Percentiles rank a stretch among this genome's conserved stretches.
Evolutionary conservation across 1,284 basidiomycete species (phyloP).

Genomic region (Irpex sp.): DNA sequence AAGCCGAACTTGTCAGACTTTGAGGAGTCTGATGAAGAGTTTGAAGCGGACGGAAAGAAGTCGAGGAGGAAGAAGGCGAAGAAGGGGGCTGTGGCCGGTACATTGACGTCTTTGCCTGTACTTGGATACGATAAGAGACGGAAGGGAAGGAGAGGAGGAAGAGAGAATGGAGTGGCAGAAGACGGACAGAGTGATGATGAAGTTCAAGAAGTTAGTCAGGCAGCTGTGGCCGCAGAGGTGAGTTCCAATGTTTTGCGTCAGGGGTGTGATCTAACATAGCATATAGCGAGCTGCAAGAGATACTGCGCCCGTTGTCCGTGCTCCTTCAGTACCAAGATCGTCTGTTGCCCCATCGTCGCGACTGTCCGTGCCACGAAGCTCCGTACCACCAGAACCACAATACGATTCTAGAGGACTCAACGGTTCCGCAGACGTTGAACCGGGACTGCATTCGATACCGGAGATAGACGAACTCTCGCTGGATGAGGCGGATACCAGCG

Average conservation of each 20-base stretch:
- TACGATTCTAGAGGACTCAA: constrained; percentile 30
- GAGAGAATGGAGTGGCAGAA: constrained; percentile 31
- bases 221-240: constrained; percentile 3
- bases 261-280: background rate
- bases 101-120: constrained; percentile 61
- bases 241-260: background rate
- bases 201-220: constrained; percentile 16
- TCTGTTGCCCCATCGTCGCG: constrained; percentile 33
- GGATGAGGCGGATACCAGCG: constrained; percentile 15
- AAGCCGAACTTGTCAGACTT: constrained; percentile 58
- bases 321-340: constrained; percentile 28
- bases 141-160: constrained; percentile 36
- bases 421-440: constrained; percentile 40
- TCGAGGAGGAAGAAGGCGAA: constrained; percentile 43
- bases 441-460: constrained; percentile 53
- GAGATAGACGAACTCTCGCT: constrained; percentile 44
- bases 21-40: constrained; percentile 59
- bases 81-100: constrained; percentile 51
- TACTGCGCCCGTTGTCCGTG: constrained; percentile 15
- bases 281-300: constrained; percentile 6
- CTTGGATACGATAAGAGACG: constrained; percentile 54
- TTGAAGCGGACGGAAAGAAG: constrained; percentile 49
- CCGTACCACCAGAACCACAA: constrained; percentile 19
- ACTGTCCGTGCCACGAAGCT: constrained; percentile 26
- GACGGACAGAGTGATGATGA: constrained; percentile 44